Conservation (phyloP, 306 rosid genomes). For the Trifolium subterraneum region DNA sequence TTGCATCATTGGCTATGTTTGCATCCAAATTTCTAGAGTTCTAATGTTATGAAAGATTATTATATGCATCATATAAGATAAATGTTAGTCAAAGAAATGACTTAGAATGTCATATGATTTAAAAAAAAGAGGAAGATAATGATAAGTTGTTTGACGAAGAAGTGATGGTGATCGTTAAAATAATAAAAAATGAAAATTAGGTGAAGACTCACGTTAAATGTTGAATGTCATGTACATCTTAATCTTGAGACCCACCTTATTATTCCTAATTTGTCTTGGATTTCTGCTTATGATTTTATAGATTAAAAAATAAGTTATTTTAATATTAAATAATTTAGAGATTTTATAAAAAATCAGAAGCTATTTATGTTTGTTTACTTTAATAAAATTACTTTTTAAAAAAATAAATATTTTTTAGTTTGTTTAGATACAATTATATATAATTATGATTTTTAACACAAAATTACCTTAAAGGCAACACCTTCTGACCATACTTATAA, state of each 20-base stretch:
- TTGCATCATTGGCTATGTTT: neutral
- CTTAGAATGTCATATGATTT: neutral
- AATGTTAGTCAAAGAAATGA: constrained; percentile 16
- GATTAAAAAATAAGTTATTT: too few relatives aligned
- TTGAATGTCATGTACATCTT: neutral
- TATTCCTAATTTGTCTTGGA: neutral
- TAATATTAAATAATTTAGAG: too few relatives aligned
- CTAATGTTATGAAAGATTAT: neutral
- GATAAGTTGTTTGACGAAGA: constrained; percentile 2
- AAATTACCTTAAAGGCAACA: too few relatives aligned
- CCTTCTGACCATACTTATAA: too few relatives aligned
- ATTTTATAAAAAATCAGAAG: too few relatives aligned
- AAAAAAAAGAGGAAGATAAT: neutral
- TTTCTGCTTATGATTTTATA: too few relatives aligned
- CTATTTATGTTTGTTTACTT: too few relatives aligned
- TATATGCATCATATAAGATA: neutral
- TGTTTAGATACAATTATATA: too few relatives aligned
- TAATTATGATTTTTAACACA: too few relatives aligned
- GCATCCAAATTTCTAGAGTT: neutral
- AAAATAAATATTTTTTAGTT: too few relatives aligned
- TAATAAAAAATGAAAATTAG: constrained; percentile 3
- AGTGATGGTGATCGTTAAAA: neutral
- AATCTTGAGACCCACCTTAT: neutral
- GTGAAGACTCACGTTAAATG: constrained; percentile 19
- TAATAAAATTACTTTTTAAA: too few relatives aligned